Percentiles rank a stretch among this genome's conserved stretches.
Conservation (phyloP, 2,329 filamentous ascomycete species). For the Neospermospora avenae region DNA sequence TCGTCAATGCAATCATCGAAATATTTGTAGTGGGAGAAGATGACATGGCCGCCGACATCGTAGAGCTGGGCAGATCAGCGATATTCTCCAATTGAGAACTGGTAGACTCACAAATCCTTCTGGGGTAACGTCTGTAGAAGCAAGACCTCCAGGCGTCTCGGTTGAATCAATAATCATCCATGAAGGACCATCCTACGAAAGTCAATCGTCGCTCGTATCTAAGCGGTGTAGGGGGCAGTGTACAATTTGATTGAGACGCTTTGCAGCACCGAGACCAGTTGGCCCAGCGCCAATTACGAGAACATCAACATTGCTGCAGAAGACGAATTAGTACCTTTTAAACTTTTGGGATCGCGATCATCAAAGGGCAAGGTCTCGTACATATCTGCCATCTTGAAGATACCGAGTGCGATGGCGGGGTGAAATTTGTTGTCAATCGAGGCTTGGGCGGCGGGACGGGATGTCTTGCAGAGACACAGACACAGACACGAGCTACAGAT, state of each 20-base stretch:
- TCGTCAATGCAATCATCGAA: constrained; percentile 99
- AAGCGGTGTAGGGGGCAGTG: constrained; percentile 19
- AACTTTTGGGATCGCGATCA: too few species aligned
- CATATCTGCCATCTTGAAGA: constrained; percentile 22
- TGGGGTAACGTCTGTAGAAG: constrained; percentile 88
- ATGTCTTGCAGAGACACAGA: constrained; percentile 10
- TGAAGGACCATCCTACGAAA: constrained; percentile 74
- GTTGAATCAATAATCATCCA: constrained; percentile 95
- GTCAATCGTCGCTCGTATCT: constrained; percentile 8
- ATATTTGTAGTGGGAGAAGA: constrained; percentile 84
- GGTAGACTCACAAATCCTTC: constrained; percentile 86
- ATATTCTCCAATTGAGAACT: constrained; percentile 18
- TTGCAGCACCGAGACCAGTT: constrained; percentile 95
- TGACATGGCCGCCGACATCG: constrained; percentile 67
- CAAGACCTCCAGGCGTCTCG: constrained; percentile 90
- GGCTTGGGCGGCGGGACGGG: not conserved
- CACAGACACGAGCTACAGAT: not conserved
- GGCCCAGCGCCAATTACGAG: constrained; percentile 97
- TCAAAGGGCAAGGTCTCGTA: constrained; percentile 20
- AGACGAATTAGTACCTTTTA: constrained; percentile 7
- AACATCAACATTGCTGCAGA: constrained; percentile 76
- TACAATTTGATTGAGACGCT: constrained; percentile 95
- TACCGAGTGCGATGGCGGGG: constrained; percentile 4
- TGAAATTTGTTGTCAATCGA: constrained; percentile 1
- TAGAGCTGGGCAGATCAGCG: constrained; percentile 65